Evolutionary conservation across 2,329 filamentous ascomycete genomes (phyloP).

Genomic region (Diaporthe sp.): DNA sequence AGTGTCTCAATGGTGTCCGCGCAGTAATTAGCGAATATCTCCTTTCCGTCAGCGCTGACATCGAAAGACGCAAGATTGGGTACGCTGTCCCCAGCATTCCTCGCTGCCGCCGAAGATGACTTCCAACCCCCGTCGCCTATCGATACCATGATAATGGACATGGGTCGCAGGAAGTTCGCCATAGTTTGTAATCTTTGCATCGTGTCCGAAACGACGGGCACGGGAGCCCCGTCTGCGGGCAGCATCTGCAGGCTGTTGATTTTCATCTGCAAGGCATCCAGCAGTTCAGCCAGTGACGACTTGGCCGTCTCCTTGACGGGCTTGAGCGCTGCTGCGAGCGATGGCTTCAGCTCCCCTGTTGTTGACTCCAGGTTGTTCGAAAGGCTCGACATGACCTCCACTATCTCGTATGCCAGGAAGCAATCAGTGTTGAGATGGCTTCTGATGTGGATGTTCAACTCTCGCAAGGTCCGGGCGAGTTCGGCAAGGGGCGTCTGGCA

Average conservation of each 20-base stretch:
- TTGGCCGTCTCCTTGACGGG: constrained; percentile 95
- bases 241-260: constrained; percentile 76
- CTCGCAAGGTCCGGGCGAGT: constrained; percentile 86
- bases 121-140: constrained; percentile 95
- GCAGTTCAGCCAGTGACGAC: constrained; percentile 82
- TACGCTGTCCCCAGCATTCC: constrained; percentile 72
- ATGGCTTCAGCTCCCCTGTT: constrained; percentile 87
- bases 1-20: constrained; percentile 89
- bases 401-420: constrained; percentile 94
- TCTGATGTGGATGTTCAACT: constrained; percentile 92
- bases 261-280: constrained; percentile 85
- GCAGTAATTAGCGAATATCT: constrained; percentile 92
- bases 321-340: constrained; percentile 87
- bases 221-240: constrained; percentile 82
- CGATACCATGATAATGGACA: constrained; percentile 92
- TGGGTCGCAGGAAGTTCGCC: constrained; percentile 86
- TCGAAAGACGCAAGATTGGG: constrained; percentile 86
- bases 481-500: constrained; percentile 84
- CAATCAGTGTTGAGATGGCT: constrained; percentile 90
- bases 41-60: constrained; percentile 87
- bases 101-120: constrained; percentile 62
- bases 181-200: constrained; percentile 90
- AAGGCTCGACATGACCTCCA: constrained; percentile 87
- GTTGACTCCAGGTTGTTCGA: constrained; percentile 84
- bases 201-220: constrained; percentile 84